phyloP scores from a whole-genome alignment of 2,329 filamentous ascomycete species.

The Diplodia seriata region DNA sequence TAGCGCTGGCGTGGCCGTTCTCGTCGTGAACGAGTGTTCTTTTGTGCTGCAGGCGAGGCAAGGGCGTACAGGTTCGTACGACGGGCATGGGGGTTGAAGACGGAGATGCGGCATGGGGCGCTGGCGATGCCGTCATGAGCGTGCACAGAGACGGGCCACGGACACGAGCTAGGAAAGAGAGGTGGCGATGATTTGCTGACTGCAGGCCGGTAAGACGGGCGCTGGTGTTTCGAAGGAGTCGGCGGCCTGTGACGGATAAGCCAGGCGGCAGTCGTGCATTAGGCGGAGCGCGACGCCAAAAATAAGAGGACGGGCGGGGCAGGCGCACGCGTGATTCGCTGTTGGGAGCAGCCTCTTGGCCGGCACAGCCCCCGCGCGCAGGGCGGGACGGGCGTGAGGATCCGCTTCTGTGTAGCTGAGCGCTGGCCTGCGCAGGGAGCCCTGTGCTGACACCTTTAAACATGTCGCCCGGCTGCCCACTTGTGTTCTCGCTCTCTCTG shows the following conservation, averaged over 20 bases:
- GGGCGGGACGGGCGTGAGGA: conserved; percentile 12
- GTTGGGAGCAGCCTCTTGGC: too few species aligned
- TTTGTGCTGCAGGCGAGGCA: neutral
- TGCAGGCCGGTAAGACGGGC: neutral
- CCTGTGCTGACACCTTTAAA: conserved; percentile 19
- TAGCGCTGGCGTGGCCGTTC: too few species aligned
- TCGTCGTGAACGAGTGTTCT: neutral
- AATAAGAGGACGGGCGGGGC: conserved; percentile 18
- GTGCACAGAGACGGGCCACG: conserved; percentile 1
- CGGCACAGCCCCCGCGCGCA: conserved; percentile 15
- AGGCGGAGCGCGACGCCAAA: conserved; percentile 4
- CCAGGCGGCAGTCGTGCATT: conserved; percentile 17
- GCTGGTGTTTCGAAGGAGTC: conserved; percentile 7
- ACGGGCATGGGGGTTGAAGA: neutral
- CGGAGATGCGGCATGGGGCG: conserved; percentile 1
- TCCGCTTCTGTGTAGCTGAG: conserved; percentile 30
- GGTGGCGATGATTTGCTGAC: conserved; percentile 17
- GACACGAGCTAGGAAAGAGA: conserved; percentile 9
- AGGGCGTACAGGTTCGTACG: conserved; percentile 14
- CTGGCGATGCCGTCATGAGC: conserved; percentile 6
- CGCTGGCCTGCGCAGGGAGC: conserved; percentile 22
- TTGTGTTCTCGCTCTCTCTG: neutral
- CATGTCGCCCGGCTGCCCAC: conserved; percentile 6
- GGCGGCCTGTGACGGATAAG: conserved; percentile 16
- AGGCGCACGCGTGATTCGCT: conserved; percentile 6